Evolutionary conservation across 2,329 filamentous ascomycete species (phyloP), one percentile per base, ranked within the genome.

Genomic region (Mollisia scopiformis): DNA sequence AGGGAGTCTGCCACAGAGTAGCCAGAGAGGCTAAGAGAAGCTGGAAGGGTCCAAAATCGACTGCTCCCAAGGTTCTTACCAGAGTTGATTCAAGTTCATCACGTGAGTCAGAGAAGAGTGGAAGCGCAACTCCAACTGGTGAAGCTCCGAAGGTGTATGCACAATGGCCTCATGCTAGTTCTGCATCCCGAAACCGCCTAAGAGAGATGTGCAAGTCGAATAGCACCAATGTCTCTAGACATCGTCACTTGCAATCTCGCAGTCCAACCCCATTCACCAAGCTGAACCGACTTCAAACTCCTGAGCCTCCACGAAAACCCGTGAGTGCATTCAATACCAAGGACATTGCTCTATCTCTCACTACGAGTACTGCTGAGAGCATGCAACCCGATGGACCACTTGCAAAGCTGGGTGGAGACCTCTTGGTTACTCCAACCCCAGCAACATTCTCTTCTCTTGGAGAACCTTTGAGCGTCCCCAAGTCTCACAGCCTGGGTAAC

Each of bases 21-120:
- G 84, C 87, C n/a, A 80, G 87, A 64, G 85, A 88, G 69, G 83
- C 87, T 21, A 88, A 84, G 75, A 79, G 84, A 69, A 88, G 83
- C 68, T 90, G 87, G 87, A 88, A 85, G 71, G 86, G 86, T 1
- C 80, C 84, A 2, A 86, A 81, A 77, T 57, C 64, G 59, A 53
- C 73, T 61, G 61, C 59, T 25, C 51, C 59, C 11, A 16, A 54
- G 51, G 59, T 55, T 49, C 66, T 43, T n/a, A 37, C 51, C 8
- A 37, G 55, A 19, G 16, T 59, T 43, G n/a, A 27, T 47, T 47
- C 43, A 16, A 16, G 2, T 4, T 25, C 43, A 14, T 67, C 70
- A 65, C 58, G 63, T 60, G 62, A 63, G 43, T 65, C 68, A n/a
- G 68, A 64, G 55, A 80, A 80, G 69, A 86, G 82, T 68, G 80